phyloP scores from a whole-genome alignment of 176 grass and related monocot genomes.

The Pontederia crassipes region DNA sequence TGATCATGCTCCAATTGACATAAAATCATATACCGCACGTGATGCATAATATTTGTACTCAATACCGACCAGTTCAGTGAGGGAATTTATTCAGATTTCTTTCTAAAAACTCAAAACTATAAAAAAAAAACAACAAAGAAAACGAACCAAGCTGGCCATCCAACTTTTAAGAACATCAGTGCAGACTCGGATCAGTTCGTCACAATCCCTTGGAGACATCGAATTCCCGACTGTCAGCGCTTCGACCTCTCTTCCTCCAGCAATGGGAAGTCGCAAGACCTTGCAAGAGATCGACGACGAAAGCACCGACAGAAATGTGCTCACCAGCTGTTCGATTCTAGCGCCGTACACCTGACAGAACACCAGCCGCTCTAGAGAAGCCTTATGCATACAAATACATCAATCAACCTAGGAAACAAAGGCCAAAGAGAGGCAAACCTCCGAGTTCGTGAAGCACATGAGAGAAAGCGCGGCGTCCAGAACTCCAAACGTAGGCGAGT shows the following conservation, averaged over 20 bases:
- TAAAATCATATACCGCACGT: too few relatives aligned
- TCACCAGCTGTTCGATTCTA: conserved; percentile 38
- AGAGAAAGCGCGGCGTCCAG: conserved; percentile 69
- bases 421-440: conserved; percentile 19
- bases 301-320: conserved; percentile 45
- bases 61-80: too few relatives aligned
- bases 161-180: conserved; percentile 31
- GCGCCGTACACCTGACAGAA: conserved; percentile 39
- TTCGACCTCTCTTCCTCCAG: conserved; percentile 22
- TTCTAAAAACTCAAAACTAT: neutral
- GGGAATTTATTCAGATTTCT: too few relatives aligned
- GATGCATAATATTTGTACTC: too few relatives aligned
- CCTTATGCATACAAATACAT: neutral
- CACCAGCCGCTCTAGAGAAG: neutral
- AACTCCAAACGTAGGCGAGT: conserved; percentile 35
- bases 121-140: neutral
- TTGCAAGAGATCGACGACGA: conserved; percentile 36
- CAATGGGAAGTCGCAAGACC: conserved; percentile 20
- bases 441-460: conserved; percentile 58
- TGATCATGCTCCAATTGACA: too few relatives aligned
- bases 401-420: neutral
- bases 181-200: conserved; percentile 40
- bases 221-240: conserved; percentile 43
- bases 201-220: conserved; percentile 31
- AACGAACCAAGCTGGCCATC: conserved; percentile 33